phyloP scores from a whole-genome alignment of 352 stramenopile species.

The Phytophthora cactorum region DNA sequence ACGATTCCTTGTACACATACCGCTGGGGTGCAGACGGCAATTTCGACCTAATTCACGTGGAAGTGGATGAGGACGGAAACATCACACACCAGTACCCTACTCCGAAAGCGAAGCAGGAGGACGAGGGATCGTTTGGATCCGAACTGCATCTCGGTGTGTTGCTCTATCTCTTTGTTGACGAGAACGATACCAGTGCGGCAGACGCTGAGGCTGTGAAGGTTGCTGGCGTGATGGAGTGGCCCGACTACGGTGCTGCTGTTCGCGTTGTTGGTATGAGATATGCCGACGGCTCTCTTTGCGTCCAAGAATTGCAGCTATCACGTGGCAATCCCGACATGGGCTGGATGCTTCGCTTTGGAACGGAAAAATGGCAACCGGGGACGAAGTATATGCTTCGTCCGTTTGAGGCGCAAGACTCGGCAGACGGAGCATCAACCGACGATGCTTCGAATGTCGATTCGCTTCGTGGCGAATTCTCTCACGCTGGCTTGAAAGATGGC shows the following conservation, averaged over 20 bases:
- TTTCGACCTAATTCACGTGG: slow-evolving; percentile 86
- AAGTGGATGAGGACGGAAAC: slow-evolving; percentile 83
- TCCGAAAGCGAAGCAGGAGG: slow-evolving; percentile 71
- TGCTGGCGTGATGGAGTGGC: slow-evolving; percentile 77
- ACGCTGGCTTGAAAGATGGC: slow-evolving; percentile 60
- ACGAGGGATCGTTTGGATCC: slow-evolving; percentile 77
- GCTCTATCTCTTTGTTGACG: slow-evolving; percentile 63
- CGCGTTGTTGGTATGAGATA: slow-evolving; percentile 66
- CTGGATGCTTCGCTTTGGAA: slow-evolving; percentile 87
- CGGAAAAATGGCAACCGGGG: slow-evolving; percentile 87
- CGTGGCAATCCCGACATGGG: slow-evolving; percentile 87
- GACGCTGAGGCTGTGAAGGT: slow-evolving; percentile 45
- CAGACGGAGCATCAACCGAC: slow-evolving; percentile 8
- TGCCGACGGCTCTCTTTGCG: slow-evolving; percentile 59
- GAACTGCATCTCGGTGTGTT: slow-evolving; percentile 84
- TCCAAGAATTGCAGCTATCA: slow-evolving; percentile 85
- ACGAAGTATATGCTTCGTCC: slow-evolving; percentile 79
- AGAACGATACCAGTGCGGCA: slow-evolving; percentile 3
- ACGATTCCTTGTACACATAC: slow-evolving; percentile 90
- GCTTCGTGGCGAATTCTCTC: slow-evolving; percentile 63
- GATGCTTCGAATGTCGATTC: slow-evolving; percentile 33
- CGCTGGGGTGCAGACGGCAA: slow-evolving; percentile 89
- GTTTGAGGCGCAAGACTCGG: slow-evolving; percentile 20
- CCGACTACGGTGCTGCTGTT: slow-evolving; percentile 82
- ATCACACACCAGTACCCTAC: slow-evolving; percentile 74